Evolutionary conservation across 768 basidiomycete genomes (phyloP), one percentile per base, ranked within the genome.

Genomic region (Mycena olivaceomarginata): DNA sequence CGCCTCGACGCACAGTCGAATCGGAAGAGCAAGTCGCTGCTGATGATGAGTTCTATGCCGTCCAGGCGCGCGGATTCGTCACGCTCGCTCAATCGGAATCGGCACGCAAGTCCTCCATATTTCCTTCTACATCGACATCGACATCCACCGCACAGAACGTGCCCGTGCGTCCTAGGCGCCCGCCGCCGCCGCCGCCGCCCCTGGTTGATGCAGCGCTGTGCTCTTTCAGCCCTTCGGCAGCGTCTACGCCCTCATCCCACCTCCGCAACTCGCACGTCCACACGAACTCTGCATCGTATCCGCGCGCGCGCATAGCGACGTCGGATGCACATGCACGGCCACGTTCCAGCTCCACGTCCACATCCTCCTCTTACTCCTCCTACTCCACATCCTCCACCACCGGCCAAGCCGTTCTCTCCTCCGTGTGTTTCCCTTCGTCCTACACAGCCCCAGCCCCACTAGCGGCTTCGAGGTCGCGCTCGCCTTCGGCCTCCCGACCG

Each of bases 1-100:
- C 51, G 15, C 46, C 43, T 45, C 31, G 3, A 31, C 31, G 31
- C 31, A 31, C 31, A 31, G 31, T 45, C 43, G 6, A 45, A 45
- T 10, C 15, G 15, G 15, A 25, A 60, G 59, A 60, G 5, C 37
- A 39, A 20, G 60, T 20, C 6, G 39, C 39, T 11, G 51, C 37
- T 18, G 67, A 53, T 13, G 51, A 53, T 39, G 67, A 67, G 13
- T 67, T n/a, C 51, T 67, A 67, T 39, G 67, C 67, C 67, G 51
- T 51, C 16, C 51, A 67, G 10, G 67, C 67, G 37, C 16, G 51
- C 20, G 39, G 37, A 3, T n/a, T 56, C 7, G 51, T 67, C 51
- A 39, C 67, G 1, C 67, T 67, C 46, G 25, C 60, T 0, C 39
- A 5, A 11, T 40, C 60, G 39, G 39, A 31, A 37, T 37, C 37